Evolutionary conservation across 768 basidiomycete species (phyloP).

Genomic region (Suillus fuscotomentosus): DNA sequence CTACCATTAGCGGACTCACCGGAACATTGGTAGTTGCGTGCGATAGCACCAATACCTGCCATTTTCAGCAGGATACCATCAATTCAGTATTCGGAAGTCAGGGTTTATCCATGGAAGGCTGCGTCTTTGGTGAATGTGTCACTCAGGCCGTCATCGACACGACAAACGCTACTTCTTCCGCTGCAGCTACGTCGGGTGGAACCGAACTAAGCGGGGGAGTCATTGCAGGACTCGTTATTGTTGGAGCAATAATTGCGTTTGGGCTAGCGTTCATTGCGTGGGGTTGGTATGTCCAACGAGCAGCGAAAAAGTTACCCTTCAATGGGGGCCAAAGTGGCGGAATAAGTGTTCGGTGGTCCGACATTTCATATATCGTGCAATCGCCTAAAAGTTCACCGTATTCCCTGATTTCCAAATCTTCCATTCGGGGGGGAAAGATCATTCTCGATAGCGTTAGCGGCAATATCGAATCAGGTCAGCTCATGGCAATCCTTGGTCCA

Average conservation of each 20-base stretch:
- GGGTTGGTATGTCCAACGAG: slow-evolving; percentile 61
- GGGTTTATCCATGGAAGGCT: slow-evolving; percentile 73
- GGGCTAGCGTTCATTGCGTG: slow-evolving; percentile 59
- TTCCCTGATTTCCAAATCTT: neutral
- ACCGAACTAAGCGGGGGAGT: slow-evolving; percentile 73
- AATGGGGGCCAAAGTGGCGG: slow-evolving; percentile 46
- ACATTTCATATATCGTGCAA: slow-evolving; percentile 65
- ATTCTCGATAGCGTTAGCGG: slow-evolving; percentile 75
- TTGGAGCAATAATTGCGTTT: slow-evolving; percentile 61
- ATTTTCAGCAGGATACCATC: slow-evolving; percentile 75
- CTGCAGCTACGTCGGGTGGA: slow-evolving; percentile 28
- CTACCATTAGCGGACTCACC: slow-evolving; percentile 59
- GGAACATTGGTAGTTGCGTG: slow-evolving; percentile 75
- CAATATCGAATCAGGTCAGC: slow-evolving; percentile 69
- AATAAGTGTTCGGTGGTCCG: slow-evolving; percentile 64
- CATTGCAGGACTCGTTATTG: slow-evolving; percentile 86
- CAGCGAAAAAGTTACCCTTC: slow-evolving; percentile 49
- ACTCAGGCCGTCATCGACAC: slow-evolving; percentile 74
- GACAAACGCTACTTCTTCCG: slow-evolving; percentile 34
- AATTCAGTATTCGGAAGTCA: slow-evolving; percentile 64
- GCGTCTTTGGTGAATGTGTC: slow-evolving; percentile 89
- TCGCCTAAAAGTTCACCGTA: slow-evolving; percentile 6
- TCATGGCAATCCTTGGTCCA: slow-evolving; percentile 92
- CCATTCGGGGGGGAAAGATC: slow-evolving; percentile 40
- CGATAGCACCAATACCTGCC: slow-evolving; percentile 57